These are phyloP conservation scores for Tripidium arundinaceum DNA, from an alignment of 202 grass and related monocot genomes.

Conservation along the genomic window DNA sequence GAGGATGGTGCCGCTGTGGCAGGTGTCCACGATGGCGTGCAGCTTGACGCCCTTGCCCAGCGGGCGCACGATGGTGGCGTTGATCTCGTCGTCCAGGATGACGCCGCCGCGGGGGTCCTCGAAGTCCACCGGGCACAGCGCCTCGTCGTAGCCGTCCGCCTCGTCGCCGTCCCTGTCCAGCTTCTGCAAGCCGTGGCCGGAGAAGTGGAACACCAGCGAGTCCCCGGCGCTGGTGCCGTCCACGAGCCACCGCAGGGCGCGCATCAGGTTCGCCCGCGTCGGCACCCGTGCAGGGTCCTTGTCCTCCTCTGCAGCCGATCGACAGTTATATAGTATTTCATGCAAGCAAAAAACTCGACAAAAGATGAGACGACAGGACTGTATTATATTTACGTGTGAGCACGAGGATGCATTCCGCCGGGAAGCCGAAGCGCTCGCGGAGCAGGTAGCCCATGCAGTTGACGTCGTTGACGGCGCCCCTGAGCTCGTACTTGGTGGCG, in stretches of 20 bases:
- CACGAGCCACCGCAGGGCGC: slow-evolving; percentile 80
- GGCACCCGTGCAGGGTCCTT: slow-evolving; percentile 36
- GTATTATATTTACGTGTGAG: slow-evolving; percentile 40
- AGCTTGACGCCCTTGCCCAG: slow-evolving; percentile 58
- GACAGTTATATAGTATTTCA: too few relatives aligned
- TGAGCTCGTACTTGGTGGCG: slow-evolving; percentile 58
- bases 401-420: slow-evolving; percentile 48
- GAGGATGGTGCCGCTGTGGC: slow-evolving; percentile 89
- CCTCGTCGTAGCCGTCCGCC: slow-evolving; percentile 84
- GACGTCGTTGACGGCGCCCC: slow-evolving; percentile 77
- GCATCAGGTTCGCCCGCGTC: slow-evolving; percentile 53
- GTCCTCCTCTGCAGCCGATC: slow-evolving; percentile 45
- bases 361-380: too few relatives aligned
- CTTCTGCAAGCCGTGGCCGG: slow-evolving; percentile 83
- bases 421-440: slow-evolving; percentile 49
- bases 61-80: slow-evolving; percentile 59
- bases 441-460: slow-evolving; percentile 61
- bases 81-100: slow-evolving; percentile 88
- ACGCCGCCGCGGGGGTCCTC: slow-evolving; percentile 45
- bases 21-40: slow-evolving; percentile 79
- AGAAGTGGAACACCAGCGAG: slow-evolving; percentile 89
- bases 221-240: slow-evolving; percentile 46
- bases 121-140: slow-evolving; percentile 80
- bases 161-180: slow-evolving; percentile 68
- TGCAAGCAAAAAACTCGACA: too few relatives aligned